These are phyloP conservation scores for Coniochaeta ligniaria DNA, from an alignment of 2,329 filamentous ascomycete species.

Conservation along the genomic window DNA sequence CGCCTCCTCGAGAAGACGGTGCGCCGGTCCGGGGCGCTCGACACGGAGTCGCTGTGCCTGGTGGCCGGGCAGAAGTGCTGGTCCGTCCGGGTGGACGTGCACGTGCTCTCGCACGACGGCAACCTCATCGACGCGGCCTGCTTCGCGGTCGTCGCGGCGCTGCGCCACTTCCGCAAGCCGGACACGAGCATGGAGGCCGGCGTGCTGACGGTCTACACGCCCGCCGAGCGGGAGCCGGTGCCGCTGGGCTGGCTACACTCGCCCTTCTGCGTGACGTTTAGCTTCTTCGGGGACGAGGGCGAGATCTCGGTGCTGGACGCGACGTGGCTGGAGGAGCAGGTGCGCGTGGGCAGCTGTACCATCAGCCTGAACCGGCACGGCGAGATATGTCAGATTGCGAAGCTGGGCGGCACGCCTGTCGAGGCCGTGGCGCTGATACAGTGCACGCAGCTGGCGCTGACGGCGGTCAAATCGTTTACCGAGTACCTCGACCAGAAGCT, in stretches of 20 bases:
- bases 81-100: constrained; percentile 83
- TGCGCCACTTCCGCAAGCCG: constrained; percentile 86
- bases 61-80: constrained; percentile 87
- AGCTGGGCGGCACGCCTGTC: constrained; percentile 76
- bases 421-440: constrained; percentile 73
- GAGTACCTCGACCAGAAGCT: constrained; percentile 65
- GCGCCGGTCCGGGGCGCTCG: constrained; percentile 82
- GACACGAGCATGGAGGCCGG: constrained; percentile 85
- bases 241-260: constrained; percentile 86
- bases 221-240: constrained; percentile 82
- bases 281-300: constrained; percentile 68
- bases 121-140: constrained; percentile 83
- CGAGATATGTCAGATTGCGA: constrained; percentile 86
- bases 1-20: constrained; percentile 90
- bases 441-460: constrained; percentile 66
- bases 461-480: constrained; percentile 75
- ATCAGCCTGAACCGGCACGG: constrained; percentile 85
- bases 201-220: constrained; percentile 73
- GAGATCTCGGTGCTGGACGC: constrained; percentile 68
- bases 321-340: constrained; percentile 67
- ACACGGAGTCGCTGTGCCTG: constrained; percentile 93
- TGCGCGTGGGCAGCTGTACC: constrained; percentile 65
- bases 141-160: constrained; percentile 76
- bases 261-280: constrained; percentile 86
- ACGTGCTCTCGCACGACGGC: constrained; percentile 86